Evolutionary conservation across 2,329 filamentous ascomycete genomes (phyloP).

Genomic region (Allantophomopsis lycopodina): DNA sequence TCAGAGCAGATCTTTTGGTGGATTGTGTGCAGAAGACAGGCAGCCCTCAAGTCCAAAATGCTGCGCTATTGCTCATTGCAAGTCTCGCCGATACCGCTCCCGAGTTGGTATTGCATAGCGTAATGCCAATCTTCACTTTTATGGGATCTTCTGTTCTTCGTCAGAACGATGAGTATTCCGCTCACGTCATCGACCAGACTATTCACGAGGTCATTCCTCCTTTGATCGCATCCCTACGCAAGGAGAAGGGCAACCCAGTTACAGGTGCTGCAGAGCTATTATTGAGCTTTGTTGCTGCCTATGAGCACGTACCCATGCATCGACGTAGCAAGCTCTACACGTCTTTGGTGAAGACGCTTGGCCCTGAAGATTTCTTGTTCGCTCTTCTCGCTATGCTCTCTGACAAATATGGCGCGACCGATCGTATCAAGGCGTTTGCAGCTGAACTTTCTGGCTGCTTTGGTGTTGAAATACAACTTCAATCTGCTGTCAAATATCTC

Average conservation of each 20-base stretch:
- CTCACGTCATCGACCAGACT: conserved; percentile 89
- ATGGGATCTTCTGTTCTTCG: conserved; percentile 86
- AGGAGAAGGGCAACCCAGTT: conserved; percentile 64
- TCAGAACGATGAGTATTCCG: conserved; percentile 93
- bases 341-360: conserved; percentile 73
- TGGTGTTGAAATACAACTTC: conserved; percentile 60
- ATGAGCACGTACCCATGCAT: conserved; percentile 87
- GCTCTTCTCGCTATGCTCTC: conserved; percentile 79
- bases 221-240: conserved; percentile 71
- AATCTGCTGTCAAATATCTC: conserved; percentile 65
- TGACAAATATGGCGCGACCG: conserved; percentile 74
- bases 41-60: conserved; percentile 88
- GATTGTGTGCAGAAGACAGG: conserved; percentile 87
- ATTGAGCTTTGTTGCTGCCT: conserved; percentile 92
- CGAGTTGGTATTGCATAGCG: conserved; percentile 84
- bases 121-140: conserved; percentile 99
- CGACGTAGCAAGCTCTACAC: conserved; percentile 72
- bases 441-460: conserved; percentile 62
- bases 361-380: conserved; percentile 75
- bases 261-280: conserved; percentile 78
- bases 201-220: conserved; percentile 90
- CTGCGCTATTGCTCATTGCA: conserved; percentile 76
- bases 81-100: conserved; percentile 77
- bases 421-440: conserved; percentile 61
- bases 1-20: conserved; percentile 82